Evolutionary conservation across 208 protist species (phyloP).

Genomic region (Acanthamoeba triangularis): DNA sequence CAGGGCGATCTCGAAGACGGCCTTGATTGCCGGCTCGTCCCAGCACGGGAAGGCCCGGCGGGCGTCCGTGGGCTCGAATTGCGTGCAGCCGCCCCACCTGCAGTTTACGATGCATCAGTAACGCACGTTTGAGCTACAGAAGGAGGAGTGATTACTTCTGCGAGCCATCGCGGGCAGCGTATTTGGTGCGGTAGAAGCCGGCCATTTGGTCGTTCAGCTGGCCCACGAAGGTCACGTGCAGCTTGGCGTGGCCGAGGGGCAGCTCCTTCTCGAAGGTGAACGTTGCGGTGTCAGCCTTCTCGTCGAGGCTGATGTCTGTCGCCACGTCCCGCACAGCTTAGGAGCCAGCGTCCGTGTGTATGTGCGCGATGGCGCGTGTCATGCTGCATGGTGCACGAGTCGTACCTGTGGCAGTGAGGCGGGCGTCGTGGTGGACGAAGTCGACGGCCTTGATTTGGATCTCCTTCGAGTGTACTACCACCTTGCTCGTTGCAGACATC

Average conservation of each 20-base stretch:
- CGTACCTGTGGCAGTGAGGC: not conserved
- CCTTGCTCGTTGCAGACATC: not conserved
- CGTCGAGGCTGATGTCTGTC: constrained; percentile 50
- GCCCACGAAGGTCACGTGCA: constrained; percentile 93
- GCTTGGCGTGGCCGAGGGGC: constrained; percentile 53
- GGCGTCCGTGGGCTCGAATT: constrained; percentile 89
- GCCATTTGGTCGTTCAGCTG: constrained; percentile 94
- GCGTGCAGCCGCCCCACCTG: constrained; percentile 49
- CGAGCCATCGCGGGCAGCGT: constrained; percentile 4
- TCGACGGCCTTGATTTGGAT: constrained; percentile 6
- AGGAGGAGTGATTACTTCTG: constrained; percentile 3
- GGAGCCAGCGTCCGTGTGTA: not conserved
- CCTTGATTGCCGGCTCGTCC: constrained; percentile 97
- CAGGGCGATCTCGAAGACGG: constrained; percentile 95
- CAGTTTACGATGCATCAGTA: not conserved
- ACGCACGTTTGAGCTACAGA: not conserved
- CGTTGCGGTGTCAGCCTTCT: constrained; percentile 56
- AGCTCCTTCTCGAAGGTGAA: constrained; percentile 53
- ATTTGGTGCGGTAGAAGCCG: constrained; percentile 94
- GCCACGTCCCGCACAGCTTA: not conserved
- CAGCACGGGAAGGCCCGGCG: constrained; percentile 96
- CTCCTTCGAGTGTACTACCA: constrained; percentile 61
- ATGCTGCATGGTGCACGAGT: not conserved
- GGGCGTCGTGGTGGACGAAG: not conserved
- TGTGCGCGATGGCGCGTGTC: too few species aligned